Conservation (phyloP, 805 yeast species). For the Kodamaea kakaduensis region DNA sequence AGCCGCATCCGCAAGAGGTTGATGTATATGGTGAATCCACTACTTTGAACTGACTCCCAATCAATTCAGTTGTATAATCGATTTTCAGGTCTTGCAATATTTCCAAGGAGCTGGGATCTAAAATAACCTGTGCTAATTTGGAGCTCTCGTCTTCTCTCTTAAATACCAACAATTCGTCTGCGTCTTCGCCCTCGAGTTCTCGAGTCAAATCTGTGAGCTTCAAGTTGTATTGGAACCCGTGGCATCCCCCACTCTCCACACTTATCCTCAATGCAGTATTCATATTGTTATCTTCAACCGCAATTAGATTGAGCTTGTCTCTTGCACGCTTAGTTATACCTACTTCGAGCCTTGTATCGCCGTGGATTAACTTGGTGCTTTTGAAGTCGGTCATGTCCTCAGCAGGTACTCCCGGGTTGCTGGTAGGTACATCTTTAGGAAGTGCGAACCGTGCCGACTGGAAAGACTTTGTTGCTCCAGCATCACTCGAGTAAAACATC, state of each 20-base stretch:
- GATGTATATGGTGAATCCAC: conserved; percentile 86
- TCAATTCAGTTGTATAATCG: conserved; percentile 87
- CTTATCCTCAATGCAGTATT: conserved; percentile 63
- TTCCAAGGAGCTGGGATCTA: conserved; percentile 77
- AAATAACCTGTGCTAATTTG: conserved; percentile 54
- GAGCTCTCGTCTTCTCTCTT: conserved; percentile 47
- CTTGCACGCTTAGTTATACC: conserved; percentile 49
- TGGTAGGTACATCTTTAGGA: conserved; percentile 19
- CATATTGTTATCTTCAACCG: conserved; percentile 51
- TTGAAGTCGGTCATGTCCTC: conserved; percentile 29
- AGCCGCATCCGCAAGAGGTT: conserved; percentile 44
- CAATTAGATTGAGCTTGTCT: conserved; percentile 49
- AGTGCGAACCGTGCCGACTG: conserved; percentile 28
- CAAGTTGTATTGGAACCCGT: conserved; percentile 89
- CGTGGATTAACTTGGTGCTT: conserved; percentile 31
- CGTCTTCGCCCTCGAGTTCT: conserved; percentile 30
- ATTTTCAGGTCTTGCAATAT: conserved; percentile 81
- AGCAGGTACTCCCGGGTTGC: conserved; percentile 14
- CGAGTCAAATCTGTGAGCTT: conserved; percentile 47
- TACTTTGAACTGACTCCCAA: conserved; percentile 90
- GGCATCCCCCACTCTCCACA: conserved; percentile 97
- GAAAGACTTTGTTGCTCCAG: conserved; percentile 18
- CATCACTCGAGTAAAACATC: background rate
- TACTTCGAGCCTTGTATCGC: conserved; percentile 34
- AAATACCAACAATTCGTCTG: conserved; percentile 49